Evolutionary conservation across 805 yeast species (phyloP).

Genomic region (Ogataea salicorniae): DNA sequence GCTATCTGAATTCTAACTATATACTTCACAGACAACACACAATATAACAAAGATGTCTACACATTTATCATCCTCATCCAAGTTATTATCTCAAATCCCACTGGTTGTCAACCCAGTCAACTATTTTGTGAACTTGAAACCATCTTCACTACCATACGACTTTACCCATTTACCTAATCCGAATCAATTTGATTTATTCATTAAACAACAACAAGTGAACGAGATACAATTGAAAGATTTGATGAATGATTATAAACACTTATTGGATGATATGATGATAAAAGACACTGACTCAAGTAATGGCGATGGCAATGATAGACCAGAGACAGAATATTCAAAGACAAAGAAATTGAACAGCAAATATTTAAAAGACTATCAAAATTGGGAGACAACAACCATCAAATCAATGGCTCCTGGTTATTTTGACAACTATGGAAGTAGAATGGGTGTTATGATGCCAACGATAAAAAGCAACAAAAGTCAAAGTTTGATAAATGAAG

Average conservation of each 20-base stretch:
- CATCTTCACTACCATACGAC: slow-evolving; percentile 25
- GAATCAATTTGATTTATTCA: background rate
- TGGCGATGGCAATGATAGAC: no score
- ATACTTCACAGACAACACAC: no score
- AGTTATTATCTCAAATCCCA: slow-evolving; percentile 26
- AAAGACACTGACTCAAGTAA: no score
- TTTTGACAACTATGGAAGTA: slow-evolving; percentile 18
- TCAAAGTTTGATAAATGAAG: background rate
- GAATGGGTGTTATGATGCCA: slow-evolving; percentile 23
- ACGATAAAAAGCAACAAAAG: slow-evolving; percentile 5
- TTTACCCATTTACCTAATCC: slow-evolving; percentile 9
- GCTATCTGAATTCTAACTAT: no score
- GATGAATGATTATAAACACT: slow-evolving; percentile 3
- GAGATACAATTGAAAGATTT: background rate
- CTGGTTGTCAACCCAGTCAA: slow-evolving; percentile 24
- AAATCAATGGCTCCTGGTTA: slow-evolving; percentile 26
- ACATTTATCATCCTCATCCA: slow-evolving; percentile 2
- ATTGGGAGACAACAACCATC: slow-evolving; percentile 20
- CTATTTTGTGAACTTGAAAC: slow-evolving; percentile 15
- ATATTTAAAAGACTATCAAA: slow-evolving; percentile 4
- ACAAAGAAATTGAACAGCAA: no score
- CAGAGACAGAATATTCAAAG: no score
- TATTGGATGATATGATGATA: background rate
- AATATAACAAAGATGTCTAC: no score
- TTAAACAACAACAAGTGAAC: slow-evolving; percentile 1